phyloP scores from a whole-genome alignment of 1,284 basidiomycete genomes.

The Irpex sp. region DNA sequence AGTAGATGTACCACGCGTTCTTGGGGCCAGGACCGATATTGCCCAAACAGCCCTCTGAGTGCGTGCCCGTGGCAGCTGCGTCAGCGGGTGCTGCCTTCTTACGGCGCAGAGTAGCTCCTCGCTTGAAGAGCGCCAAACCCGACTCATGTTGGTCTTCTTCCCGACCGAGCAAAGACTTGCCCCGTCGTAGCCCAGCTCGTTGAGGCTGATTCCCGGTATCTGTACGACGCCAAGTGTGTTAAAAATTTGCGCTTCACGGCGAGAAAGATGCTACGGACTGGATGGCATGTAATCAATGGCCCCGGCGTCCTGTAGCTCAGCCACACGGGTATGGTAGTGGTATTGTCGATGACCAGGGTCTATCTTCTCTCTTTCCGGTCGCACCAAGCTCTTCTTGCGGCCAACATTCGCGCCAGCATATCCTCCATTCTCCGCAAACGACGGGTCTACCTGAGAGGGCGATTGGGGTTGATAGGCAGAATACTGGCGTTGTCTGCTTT shows the following conservation, averaged over 20 bases:
- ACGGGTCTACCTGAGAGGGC: conserved; percentile 39
- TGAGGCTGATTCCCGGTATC: conserved; percentile 85
- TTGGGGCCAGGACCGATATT: conserved; percentile 84
- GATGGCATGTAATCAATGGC: conserved; percentile 75
- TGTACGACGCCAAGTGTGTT: conserved; percentile 24
- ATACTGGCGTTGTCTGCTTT: conserved; percentile 41
- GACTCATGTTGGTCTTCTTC: conserved; percentile 88
- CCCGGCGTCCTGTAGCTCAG: conserved; percentile 69
- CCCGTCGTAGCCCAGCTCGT: conserved; percentile 65
- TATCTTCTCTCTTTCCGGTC: conserved; percentile 95
- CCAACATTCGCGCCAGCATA: conserved; percentile 44
- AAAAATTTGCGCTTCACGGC: not conserved
- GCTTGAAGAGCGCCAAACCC: conserved; percentile 83
- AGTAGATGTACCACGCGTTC: conserved; percentile 96
- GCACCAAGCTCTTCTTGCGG: conserved; percentile 91
- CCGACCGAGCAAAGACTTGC: conserved; percentile 82
- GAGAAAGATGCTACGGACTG: conserved; percentile 46
- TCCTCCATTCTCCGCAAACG: conserved; percentile 40
- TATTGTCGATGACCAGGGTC: conserved; percentile 94
- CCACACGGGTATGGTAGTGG: conserved; percentile 92
- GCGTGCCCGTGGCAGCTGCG: conserved; percentile 35
- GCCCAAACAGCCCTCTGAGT: conserved; percentile 57
- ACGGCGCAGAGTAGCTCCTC: conserved; percentile 72
- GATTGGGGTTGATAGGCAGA: conserved; percentile 53
- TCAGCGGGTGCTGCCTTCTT: conserved; percentile 45